Conservation (phyloP, 108 stramenopile species). For the Cyclotella kingstonii region DNA sequence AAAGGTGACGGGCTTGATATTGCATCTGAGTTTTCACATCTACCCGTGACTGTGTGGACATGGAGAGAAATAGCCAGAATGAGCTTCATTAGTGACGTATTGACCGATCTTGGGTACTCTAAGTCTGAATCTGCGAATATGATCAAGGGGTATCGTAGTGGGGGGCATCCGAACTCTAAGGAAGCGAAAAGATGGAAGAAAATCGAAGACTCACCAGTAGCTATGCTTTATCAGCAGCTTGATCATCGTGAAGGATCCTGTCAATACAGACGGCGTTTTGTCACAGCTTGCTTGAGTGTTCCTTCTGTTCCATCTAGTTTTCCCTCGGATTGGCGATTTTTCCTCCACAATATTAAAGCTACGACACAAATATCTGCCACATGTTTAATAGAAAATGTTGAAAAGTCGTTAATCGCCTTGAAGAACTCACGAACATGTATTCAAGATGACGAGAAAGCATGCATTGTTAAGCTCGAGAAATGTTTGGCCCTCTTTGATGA, state of each 20-base stretch:
- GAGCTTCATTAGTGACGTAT: conserved; percentile 63
- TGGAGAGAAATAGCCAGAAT: conserved; percentile 87
- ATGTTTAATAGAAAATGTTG: conserved; percentile 31
- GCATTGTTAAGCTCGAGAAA: conserved; percentile 41
- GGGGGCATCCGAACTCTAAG: conserved; percentile 87
- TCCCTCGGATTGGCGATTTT: conserved; percentile 66
- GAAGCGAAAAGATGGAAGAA: conserved; percentile 75
- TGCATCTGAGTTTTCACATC: conserved; percentile 35
- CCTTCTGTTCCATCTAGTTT: conserved; percentile 55
- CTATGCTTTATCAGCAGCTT: conserved; percentile 55
- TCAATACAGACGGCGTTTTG: conserved; percentile 37
- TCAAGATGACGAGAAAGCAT: not conserved
- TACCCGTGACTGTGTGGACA: conserved; percentile 79
- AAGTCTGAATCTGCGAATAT: conserved; percentile 72
- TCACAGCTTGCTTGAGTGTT: conserved; percentile 30
- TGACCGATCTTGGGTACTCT: conserved; percentile 71
- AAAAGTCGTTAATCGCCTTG: conserved; percentile 26
- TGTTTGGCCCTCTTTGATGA: conserved; percentile 35
- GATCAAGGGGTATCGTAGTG: conserved; percentile 76
- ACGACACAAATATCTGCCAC: conserved; percentile 6
- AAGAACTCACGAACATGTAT: not conserved
- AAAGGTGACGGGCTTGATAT: conserved; percentile 38
- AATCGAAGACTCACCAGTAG: conserved; percentile 67
- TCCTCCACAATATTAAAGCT: conserved; percentile 67
- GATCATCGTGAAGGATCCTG: conserved; percentile 19